Conservation (phyloP, 73 alveolate genomes). For the Durusdinium trenchii region DNA sequence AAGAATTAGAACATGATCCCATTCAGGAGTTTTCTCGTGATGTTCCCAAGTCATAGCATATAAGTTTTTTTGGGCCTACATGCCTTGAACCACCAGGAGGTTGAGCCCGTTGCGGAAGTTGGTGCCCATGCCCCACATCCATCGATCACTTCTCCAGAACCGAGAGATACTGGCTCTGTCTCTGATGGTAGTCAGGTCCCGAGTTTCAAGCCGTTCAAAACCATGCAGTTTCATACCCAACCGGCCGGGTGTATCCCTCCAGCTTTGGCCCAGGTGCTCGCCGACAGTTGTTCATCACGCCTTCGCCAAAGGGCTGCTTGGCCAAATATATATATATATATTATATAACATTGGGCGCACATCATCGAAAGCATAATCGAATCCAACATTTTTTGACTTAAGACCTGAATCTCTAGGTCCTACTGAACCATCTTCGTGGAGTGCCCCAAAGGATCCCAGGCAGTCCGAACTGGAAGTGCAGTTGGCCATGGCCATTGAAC, state of each 20-base stretch:
- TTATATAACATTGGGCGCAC: too few species aligned
- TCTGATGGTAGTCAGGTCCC: not conserved
- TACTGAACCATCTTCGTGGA: too few species aligned
- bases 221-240: not conserved
- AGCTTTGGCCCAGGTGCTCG: not conserved
- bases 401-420: too few species aligned
- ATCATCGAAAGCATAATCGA: too few species aligned
- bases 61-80: too few species aligned
- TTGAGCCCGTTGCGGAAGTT: not conserved
- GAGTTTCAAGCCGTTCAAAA: not conserved
- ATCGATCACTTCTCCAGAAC: not conserved
- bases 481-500: not conserved
- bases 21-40: not conserved
- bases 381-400: too few species aligned
- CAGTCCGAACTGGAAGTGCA: not conserved
- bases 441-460: not conserved
- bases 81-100: not conserved
- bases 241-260: not conserved
- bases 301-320: slow-evolving; percentile 26
- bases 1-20: not conserved
- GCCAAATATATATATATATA: too few species aligned
- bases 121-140: not conserved
- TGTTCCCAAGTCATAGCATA: not conserved
- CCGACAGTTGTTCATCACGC: not conserved
- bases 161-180: not conserved